A percentile compares a stretch with the other conserved stretches of the same genome.
These are phyloP conservation scores for Elaeis oleifera DNA, from an alignment of 202 grass and related monocot species.

Conservation along the genomic window DNA sequence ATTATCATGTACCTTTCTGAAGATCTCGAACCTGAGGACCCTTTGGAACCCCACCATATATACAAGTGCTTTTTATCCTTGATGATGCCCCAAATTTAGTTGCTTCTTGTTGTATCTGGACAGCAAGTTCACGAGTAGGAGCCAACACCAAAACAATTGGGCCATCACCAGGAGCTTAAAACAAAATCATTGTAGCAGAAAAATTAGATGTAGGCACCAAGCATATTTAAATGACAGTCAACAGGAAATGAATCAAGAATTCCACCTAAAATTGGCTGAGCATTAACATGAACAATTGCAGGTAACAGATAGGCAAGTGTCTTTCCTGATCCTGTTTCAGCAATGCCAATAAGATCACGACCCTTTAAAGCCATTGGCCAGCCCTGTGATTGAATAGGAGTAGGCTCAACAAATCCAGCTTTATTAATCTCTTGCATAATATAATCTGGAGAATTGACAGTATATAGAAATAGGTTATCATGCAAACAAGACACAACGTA, in stretches of 20 bases:
- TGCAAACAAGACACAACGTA: no score
- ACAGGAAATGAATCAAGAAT: conserved; percentile 20
- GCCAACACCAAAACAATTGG: conserved; percentile 83
- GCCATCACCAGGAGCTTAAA: conserved; percentile 80
- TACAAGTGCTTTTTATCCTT: conserved; percentile 93
- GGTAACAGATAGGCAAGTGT: conserved; percentile 88
- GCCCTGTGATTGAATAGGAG: conserved; percentile 89
- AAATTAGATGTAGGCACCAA: conserved; percentile 14
- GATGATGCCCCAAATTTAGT: conserved; percentile 94
- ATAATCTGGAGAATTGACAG: conserved; percentile 51
- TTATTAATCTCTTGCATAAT: conserved; percentile 86
- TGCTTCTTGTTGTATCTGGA: conserved; percentile 90
- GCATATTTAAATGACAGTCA: conserved; percentile 4
- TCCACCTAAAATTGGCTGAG: conserved; percentile 79
- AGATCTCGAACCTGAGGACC: conserved; percentile 98
- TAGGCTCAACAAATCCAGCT: conserved; percentile 90
- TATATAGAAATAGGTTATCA: background rate
- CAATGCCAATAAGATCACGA: conserved; percentile 87
- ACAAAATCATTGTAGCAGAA: conserved; percentile 9
- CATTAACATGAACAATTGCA: conserved; percentile 92
- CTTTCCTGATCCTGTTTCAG: conserved; percentile 98
- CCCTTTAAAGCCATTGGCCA: conserved; percentile 98
- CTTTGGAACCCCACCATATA: conserved; percentile 97
- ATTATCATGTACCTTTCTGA: conserved; percentile 54
- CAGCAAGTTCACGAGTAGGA: conserved; percentile 87